A percentile compares a stretch with the other conserved stretches of the same genome.
Evolutionary conservation across 441 rosid genomes (phyloP).

Genomic region (Hypseocharis bilobata): DNA sequence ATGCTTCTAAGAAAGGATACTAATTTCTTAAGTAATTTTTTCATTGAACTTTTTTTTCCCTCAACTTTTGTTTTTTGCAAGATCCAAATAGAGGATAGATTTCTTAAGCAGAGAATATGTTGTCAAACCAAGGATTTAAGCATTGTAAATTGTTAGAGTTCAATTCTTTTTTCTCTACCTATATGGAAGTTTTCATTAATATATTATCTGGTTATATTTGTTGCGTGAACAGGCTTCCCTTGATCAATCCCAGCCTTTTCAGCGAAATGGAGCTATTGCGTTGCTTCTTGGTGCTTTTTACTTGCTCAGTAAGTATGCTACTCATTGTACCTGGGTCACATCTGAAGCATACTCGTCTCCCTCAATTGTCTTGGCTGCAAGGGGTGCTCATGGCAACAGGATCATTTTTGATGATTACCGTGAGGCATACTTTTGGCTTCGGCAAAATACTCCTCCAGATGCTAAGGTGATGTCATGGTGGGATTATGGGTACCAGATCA

Average conservation of each 20-base stretch:
- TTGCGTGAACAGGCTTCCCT: slow-evolving; percentile 47
- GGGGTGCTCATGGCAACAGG: slow-evolving; percentile 95
- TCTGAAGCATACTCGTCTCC: slow-evolving; percentile 99
- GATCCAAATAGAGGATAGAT: background rate
- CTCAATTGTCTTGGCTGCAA: slow-evolving; percentile 92
- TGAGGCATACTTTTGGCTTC: slow-evolving; percentile 96
- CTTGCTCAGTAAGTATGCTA: slow-evolving; percentile 79
- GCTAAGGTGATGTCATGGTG: slow-evolving; percentile 99
- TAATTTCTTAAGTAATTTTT: too few species aligned
- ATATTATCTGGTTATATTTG: slow-evolving; percentile 11
- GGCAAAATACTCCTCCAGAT: slow-evolving; percentile 90
- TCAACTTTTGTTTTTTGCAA: too few species aligned
- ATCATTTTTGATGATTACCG: slow-evolving; percentile 97
- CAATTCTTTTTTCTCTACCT: background rate
- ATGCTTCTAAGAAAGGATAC: too few species aligned
- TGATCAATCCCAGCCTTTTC: slow-evolving; percentile 95
- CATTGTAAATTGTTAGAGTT: background rate
- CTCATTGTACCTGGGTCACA: slow-evolving; percentile 97
- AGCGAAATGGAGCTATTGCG: slow-evolving; percentile 72
- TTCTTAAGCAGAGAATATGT: background rate
- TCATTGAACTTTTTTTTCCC: too few species aligned
- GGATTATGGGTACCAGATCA: slow-evolving; percentile 98
- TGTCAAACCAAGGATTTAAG: background rate
- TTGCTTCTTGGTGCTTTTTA: slow-evolving; percentile 79
- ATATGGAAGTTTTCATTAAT: background rate